Evolutionary conservation across 2,329 filamentous ascomycete species (phyloP).

Genomic region (Cryphonectria japonica): DNA sequence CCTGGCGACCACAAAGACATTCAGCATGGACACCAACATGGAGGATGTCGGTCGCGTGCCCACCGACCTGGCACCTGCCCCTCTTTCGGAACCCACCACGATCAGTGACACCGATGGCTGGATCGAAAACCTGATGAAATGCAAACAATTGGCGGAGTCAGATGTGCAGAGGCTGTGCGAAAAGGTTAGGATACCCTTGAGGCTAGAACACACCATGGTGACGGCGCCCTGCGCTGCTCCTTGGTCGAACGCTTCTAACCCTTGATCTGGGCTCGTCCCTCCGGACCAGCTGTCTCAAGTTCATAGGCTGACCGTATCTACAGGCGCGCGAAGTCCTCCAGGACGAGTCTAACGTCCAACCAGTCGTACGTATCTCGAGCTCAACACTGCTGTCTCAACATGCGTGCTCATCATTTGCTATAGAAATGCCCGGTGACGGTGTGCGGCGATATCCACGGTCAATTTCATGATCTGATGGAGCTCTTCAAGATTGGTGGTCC

Average conservation of each 20-base stretch:
- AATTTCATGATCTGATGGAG: conserved; percentile 99
- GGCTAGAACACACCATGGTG: background rate
- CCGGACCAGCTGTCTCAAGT: conserved; percentile 23
- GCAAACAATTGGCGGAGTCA: conserved; percentile 94
- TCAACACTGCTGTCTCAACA: background rate
- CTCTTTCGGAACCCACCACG: conserved; percentile 75
- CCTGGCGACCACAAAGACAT: conserved; percentile 15
- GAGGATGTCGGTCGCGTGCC: conserved; percentile 92
- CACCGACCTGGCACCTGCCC: conserved; percentile 73
- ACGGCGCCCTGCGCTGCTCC: conserved; percentile 2
- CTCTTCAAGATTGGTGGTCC: conserved; percentile 98
- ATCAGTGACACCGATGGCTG: conserved; percentile 94
- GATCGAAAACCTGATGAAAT: conserved; percentile 98
- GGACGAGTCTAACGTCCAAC: conserved; percentile 98
- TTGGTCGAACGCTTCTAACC: background rate
- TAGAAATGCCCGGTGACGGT: conserved; percentile 99
- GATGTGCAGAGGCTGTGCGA: conserved; percentile 98
- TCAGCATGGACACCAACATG: conserved; percentile 94
- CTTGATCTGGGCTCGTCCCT: conserved; percentile 2
- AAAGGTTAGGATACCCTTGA: conserved; percentile 66
- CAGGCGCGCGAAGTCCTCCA: conserved; percentile 95
- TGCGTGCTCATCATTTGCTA: conserved; percentile 37
- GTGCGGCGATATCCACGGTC: conserved; percentile 97
- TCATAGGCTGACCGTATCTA: conserved; percentile 39
- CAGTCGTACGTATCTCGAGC: conserved; percentile 72